Percentiles rank a stretch among this genome's conserved stretches.
phyloP scores from a whole-genome alignment of 768 basidiomycete species.

The Filobasidium wieringae region DNA sequence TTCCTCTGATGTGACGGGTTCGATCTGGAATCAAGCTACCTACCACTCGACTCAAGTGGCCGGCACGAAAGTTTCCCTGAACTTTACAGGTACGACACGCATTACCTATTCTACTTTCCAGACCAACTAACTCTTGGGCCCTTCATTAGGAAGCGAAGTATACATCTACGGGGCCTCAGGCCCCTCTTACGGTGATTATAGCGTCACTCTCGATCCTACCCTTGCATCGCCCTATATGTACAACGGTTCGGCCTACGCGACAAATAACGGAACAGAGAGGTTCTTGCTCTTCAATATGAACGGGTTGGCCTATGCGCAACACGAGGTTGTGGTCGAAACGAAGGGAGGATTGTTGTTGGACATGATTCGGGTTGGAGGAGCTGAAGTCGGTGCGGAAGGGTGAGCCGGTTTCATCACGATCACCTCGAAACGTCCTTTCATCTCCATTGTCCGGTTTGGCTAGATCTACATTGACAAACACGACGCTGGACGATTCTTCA shows the following conservation, averaged over 20 bases:
- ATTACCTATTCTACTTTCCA: neutral
- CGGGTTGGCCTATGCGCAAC: slow-evolving; percentile 17
- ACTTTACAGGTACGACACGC: slow-evolving; percentile 32
- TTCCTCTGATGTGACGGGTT: slow-evolving; percentile 19
- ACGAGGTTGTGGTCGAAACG: slow-evolving; percentile 24
- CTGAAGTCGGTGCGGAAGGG: slow-evolving; percentile 25
- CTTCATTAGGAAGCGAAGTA: slow-evolving; percentile 20
- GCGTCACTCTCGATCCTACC: slow-evolving; percentile 24
- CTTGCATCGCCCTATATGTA: neutral
- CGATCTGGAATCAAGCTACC: slow-evolving; percentile 36
- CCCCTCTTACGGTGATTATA: slow-evolving; percentile 17
- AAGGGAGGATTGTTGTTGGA: slow-evolving; percentile 24
- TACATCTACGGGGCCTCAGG: slow-evolving; percentile 29
- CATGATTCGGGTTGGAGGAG: slow-evolving; percentile 18
- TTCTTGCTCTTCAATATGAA: slow-evolving; percentile 18
- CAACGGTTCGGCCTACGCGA: slow-evolving; percentile 9
- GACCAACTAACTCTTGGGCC: neutral
- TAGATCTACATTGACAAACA: slow-evolving; percentile 28
- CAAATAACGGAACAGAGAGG: slow-evolving; percentile 3
- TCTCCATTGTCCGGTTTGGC: neutral
- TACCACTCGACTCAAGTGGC: slow-evolving; percentile 30
- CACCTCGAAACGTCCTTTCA: neutral
- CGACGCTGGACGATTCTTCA: slow-evolving; percentile 28
- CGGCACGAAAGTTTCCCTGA: slow-evolving; percentile 26
- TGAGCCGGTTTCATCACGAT: slow-evolving; percentile 17